These are phyloP conservation scores for Coleophoma eucalyptorum DNA, from an alignment of 2,329 filamentous ascomycete species.

Conservation along the genomic window DNA sequence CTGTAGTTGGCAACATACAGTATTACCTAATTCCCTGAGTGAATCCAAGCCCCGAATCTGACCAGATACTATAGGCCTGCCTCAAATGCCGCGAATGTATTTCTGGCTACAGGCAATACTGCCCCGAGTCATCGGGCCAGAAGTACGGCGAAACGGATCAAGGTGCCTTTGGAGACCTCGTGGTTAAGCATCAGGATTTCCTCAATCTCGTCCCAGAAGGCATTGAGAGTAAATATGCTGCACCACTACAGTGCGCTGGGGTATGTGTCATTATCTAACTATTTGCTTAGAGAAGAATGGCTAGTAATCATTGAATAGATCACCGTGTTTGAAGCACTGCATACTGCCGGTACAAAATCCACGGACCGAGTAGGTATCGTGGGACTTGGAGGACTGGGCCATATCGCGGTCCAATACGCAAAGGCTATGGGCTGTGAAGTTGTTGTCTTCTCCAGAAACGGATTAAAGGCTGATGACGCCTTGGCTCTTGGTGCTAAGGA, in stretches of 20 bases:
- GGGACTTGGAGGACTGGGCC: constrained; percentile 69
- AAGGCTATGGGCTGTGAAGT: constrained; percentile 70
- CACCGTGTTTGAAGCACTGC: constrained; percentile 29
- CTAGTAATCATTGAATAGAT: not conserved
- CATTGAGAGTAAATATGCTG: constrained; percentile 31
- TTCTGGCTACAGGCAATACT: constrained; percentile 7
- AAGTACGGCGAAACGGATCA: constrained; percentile 34
- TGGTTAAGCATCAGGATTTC: constrained; percentile 33
- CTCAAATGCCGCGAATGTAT: constrained; percentile 5
- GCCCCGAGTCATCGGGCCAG: constrained; percentile 10
- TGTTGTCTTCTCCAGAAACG: constrained; percentile 58
- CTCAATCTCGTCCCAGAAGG: constrained; percentile 33
- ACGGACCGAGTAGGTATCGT: constrained; percentile 46
- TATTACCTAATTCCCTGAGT: not conserved
- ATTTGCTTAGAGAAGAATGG: not conserved
- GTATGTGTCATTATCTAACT: constrained; percentile 13
- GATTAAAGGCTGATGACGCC: constrained; percentile 59
- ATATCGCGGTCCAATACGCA: constrained; percentile 67
- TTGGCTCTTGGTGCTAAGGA: constrained; percentile 52
- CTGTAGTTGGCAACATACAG: constrained; percentile 7
- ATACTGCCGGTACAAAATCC: constrained; percentile 22
- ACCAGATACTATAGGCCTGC: constrained; percentile 9
- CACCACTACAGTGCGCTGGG: constrained; percentile 38
- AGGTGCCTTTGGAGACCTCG: constrained; percentile 36
- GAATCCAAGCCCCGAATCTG: not conserved